Percentiles rank a stretch among this genome's conserved stretches.
Evolutionary conservation across 31 red algal species (phyloP).

Genomic region (Odonthalia washingtoniensis): DNA sequence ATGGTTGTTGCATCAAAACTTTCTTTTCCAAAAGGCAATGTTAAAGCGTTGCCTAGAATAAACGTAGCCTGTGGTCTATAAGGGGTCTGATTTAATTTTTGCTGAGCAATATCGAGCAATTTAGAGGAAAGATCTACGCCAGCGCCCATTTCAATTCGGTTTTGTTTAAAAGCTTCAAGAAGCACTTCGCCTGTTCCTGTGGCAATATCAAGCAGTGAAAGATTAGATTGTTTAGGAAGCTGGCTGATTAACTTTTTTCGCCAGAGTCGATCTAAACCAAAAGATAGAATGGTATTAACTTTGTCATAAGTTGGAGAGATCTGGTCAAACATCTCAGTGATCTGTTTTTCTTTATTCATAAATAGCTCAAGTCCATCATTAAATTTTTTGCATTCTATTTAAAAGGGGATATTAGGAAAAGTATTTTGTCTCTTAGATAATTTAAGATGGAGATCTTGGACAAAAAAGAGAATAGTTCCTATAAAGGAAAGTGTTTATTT

Average conservation of each 20-base stretch:
- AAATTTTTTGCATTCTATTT: too few relatives aligned
- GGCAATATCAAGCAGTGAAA: constrained; percentile 78
- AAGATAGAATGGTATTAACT: constrained; percentile 82
- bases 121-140: constrained; percentile 84
- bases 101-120: constrained; percentile 75
- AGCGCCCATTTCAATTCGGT: constrained; percentile 44
- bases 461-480: too few relatives aligned
- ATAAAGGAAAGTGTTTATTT: too few relatives aligned
- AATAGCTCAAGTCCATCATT: too few relatives aligned
- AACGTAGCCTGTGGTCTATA: constrained; percentile 16
- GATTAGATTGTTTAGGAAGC: constrained; percentile 24
- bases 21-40: constrained; percentile 68
- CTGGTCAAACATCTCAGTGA: constrained; percentile 75
- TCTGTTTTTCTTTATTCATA: too few relatives aligned
- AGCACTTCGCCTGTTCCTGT: constrained; percentile 90
- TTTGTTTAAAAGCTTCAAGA: constrained; percentile 48
- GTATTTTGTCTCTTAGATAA: too few relatives aligned
- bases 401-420: too few relatives aligned
- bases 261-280: constrained; percentile 87
- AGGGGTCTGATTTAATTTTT: constrained; percentile 30
- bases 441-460: too few relatives aligned
- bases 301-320: constrained; percentile 90
- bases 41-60: constrained; percentile 74
- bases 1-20: constrained; percentile 82
- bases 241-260: constrained; percentile 51